These are phyloP conservation scores for Apophysomyces variabilis DNA, from an alignment of 371 early-diverging fungal species.

Conservation along the genomic window DNA sequence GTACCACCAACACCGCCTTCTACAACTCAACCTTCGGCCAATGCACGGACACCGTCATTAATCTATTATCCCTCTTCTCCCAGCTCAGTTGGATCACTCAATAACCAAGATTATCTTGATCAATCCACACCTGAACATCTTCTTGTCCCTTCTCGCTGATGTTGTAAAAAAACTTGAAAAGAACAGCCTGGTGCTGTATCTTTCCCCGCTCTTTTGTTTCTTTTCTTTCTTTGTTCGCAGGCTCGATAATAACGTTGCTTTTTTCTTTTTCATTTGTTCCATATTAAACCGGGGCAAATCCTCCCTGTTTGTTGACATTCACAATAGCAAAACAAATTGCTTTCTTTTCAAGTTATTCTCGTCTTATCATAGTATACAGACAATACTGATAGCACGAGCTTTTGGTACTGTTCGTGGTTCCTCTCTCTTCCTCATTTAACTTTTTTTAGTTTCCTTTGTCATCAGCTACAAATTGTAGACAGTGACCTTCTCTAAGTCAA, in stretches of 20 bases:
- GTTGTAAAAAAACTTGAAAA: not conserved
- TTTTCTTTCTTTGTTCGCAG: conserved; percentile 4
- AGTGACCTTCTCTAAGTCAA: no score
- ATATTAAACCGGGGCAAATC: not conserved
- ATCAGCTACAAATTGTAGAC: no score
- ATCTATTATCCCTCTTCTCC: conserved; percentile 48
- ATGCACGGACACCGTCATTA: conserved; percentile 30
- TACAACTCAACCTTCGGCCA: conserved; percentile 5
- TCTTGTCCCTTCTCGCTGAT: conserved; percentile 2
- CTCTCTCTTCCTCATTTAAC: no score
- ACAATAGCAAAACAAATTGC: no score
- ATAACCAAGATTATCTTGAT: conserved; percentile 4
- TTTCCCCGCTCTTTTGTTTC: not conserved
- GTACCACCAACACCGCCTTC: conserved; percentile 27
- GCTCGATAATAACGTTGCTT: not conserved
- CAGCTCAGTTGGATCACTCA: conserved; percentile 35
- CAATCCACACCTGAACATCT: not conserved
- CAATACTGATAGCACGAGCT: no score
- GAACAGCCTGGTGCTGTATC: not conserved
- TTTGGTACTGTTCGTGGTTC: no score
- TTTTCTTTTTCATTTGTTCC: not conserved
- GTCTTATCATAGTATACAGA: no score
- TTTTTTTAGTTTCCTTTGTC: no score
- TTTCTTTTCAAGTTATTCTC: no score
- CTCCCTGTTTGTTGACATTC: no score